Evolutionary conservation across 164 flowering plant species (phyloP).

Genomic region (Kalanchoe fedtschenkoi): DNA sequence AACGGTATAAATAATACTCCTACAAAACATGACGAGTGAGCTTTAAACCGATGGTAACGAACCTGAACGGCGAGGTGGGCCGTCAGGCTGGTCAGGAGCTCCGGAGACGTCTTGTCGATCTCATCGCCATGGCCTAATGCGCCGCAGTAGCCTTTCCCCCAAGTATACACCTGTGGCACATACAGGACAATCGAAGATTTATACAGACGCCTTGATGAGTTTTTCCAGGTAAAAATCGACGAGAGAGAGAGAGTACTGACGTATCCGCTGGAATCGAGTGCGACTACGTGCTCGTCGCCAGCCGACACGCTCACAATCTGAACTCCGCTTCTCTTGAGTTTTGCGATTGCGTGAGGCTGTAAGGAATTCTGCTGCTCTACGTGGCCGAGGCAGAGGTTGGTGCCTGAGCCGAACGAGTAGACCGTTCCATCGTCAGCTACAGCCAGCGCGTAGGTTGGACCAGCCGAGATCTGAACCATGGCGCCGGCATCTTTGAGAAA

Average conservation of each 20-base stretch:
- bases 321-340: slow-evolving; percentile 55
- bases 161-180: slow-evolving; percentile 64
- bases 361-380: slow-evolving; percentile 80
- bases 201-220: too few species aligned
- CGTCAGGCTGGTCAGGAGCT: slow-evolving; percentile 43
- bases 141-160: slow-evolving; percentile 99
- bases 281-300: slow-evolving; percentile 93
- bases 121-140: slow-evolving; percentile 96
- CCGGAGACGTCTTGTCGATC: slow-evolving; percentile 74
- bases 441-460: slow-evolving; percentile 71
- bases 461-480: slow-evolving; percentile 75
- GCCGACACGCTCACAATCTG: slow-evolving; percentile 77
- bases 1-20: too few species aligned
- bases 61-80: slow-evolving; percentile 75
- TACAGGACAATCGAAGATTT: neutral
- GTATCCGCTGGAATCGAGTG: slow-evolving; percentile 86
- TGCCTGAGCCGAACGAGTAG: slow-evolving; percentile 83
- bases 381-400: slow-evolving; percentile 93
- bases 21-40: too few species aligned
- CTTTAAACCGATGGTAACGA: neutral
- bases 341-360: slow-evolving; percentile 61
- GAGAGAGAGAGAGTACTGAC: slow-evolving; percentile 50
- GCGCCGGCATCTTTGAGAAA: slow-evolving; percentile 36
- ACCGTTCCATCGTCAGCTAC: slow-evolving; percentile 60
- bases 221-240: too few species aligned